Evolutionary conservation across 805 yeast species (phyloP), one percentile per base, ranked within the genome.

Genomic region (Kluyveromyces siamensis): DNA sequence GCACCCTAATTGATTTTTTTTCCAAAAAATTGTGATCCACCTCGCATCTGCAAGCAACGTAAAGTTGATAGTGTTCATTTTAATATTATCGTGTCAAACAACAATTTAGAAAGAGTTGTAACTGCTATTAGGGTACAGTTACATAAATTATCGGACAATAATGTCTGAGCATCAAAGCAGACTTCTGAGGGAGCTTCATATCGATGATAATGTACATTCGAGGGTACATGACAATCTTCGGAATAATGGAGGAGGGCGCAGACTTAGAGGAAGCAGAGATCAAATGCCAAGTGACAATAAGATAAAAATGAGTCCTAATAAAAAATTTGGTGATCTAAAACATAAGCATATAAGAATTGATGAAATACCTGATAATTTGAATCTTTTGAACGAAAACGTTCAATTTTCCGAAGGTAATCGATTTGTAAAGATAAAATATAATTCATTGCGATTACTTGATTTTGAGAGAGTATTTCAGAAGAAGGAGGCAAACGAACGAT

Each of bases 361-460:
- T 10, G 14, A 30, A 30, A 30, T 30, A 30, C 35, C 35, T 30
- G 52, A 46, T 13, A 56, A 50, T 13, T 55, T 58, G 17, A 58
- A 62, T 43, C 37, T 33, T 11, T 44, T 61, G 21, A 69, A 65
- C 47, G 56, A 58, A 2, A 53, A 59, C 43, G 57, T 67, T 2
- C 47, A 56, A 27, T 58, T 53, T 27, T 39, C 54, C 17, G 54
- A 55, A 40, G 48, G 47, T 17, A 52, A 48, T 14, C 50, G 57
- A 11, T 44, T 47, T 17, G 52, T 65, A 9, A 55, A 56, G 42
- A 52, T 68, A 39, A 56, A 55, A 35, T 65, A 61, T 45, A 47
- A 58, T 37, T 61, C 67, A 1, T 11, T 49, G 17, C 56, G 51
- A 19, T 49, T 61, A 5, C 47, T 62, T 13, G 57, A 58, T 44